Conservation (phyloP, 306 rosid species). For the Inga leiocalycina region DNA sequence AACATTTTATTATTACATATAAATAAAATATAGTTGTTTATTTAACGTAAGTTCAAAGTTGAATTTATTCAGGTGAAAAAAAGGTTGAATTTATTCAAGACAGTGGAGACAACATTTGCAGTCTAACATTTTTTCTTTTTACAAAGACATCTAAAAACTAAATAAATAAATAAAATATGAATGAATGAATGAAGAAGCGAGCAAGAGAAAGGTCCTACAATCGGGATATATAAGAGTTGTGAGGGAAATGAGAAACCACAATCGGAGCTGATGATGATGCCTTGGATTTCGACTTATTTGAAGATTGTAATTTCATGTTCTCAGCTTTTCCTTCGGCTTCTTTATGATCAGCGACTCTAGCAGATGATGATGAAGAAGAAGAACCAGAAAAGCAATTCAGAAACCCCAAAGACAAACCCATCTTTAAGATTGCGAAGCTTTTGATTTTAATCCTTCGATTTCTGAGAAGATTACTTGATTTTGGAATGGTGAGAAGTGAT, state of each 20-base stretch:
- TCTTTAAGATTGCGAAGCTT: background rate
- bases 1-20: too few species aligned
- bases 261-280: background rate
- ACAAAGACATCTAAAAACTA: too few species aligned
- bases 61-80: too few species aligned
- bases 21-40: too few species aligned
- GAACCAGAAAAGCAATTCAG: background rate
- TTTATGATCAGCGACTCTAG: background rate
- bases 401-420: background rate
- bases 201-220: background rate
- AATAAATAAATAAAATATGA: too few species aligned
- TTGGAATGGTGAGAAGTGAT: too few species aligned
- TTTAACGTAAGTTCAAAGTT: too few species aligned
- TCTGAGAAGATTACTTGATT: background rate
- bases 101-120: too few species aligned
- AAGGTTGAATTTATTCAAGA: too few species aligned
- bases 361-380: background rate
- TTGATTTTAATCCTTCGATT: background rate
- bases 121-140: too few species aligned
- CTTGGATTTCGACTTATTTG: background rate
- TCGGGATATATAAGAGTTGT: background rate
- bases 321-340: background rate
- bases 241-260: background rate
- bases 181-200: too few species aligned
- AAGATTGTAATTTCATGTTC: background rate